A percentile compares a stretch with the other conserved stretches of the same genome.
Conservation (phyloP, 371 early-diverging fungal species). For the Chytridium lagenaria region DNA sequence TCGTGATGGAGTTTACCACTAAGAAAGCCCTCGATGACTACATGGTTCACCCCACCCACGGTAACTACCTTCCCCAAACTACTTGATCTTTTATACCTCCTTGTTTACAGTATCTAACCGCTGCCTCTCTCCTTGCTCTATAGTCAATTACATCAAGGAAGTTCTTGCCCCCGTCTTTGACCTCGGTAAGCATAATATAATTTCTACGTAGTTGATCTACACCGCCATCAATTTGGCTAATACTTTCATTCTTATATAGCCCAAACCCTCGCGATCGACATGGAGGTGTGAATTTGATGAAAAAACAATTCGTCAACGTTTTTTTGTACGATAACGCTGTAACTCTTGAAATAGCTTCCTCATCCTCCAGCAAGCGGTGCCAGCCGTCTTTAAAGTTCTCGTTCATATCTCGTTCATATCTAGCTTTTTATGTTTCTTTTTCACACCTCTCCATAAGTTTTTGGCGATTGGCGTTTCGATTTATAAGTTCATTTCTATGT, state of each 20-base stretch:
- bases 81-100: background rate
- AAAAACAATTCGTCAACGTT: background rate
- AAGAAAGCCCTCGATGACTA: background rate
- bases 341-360: too few species aligned
- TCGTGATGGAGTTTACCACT: background rate
- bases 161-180: background rate
- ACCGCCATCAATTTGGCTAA: background rate
- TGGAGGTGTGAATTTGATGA: background rate
- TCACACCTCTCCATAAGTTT: too few species aligned
- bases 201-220: background rate
- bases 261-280: background rate
- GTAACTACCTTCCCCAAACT: background rate
- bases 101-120: background rate
- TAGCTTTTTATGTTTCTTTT: too few species aligned
- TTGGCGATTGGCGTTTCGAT: too few species aligned
- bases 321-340: background rate
- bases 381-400: too few species aligned
- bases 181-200: background rate
- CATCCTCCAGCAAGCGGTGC: background rate
- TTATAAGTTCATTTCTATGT: too few species aligned
- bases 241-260: background rate
- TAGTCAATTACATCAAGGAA: slow-evolving; percentile 8
- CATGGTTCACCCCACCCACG: background rate
- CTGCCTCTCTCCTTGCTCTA: background rate
- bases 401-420: too few species aligned